A percentile compares a stretch with the other conserved stretches of the same genome.
phyloP scores from a whole-genome alignment of 306 rosid species.

The Lablab purpureus region DNA sequence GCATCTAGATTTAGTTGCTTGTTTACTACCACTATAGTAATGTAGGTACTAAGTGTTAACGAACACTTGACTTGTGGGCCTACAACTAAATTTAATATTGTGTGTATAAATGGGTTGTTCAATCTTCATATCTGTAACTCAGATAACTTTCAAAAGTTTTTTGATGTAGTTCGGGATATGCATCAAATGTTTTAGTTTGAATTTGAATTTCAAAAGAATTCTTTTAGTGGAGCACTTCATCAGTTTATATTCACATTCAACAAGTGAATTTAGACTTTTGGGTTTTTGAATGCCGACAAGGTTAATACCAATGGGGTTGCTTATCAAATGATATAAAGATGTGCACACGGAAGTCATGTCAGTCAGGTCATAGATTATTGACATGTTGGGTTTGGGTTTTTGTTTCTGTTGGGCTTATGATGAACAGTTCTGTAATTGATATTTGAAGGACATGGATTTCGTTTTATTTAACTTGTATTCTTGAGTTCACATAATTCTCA shows the following conservation, averaged over 20 bases:
- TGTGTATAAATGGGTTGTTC: too few relatives aligned
- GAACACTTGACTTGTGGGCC: too few relatives aligned
- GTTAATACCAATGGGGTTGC: neutral
- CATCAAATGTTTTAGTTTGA: slow-evolving; percentile 1
- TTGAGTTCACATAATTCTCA: neutral
- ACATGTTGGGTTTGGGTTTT: neutral
- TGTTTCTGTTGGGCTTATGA: neutral
- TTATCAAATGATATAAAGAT: slow-evolving; percentile 1
- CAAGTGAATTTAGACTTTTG: neutral
- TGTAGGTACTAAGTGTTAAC: too few relatives aligned
- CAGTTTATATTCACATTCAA: neutral
- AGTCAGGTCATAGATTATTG: neutral
- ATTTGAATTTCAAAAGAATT: neutral
- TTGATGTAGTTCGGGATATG: neutral
- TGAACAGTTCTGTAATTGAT: neutral
- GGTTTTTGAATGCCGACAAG: neutral
- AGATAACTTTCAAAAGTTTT: too few relatives aligned
- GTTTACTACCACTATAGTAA: too few relatives aligned
- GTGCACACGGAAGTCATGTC: neutral
- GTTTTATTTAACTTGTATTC: neutral
- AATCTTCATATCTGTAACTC: too few relatives aligned
- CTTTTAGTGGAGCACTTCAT: neutral
- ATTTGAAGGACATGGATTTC: neutral
- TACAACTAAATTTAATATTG: too few relatives aligned
- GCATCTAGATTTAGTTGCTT: too few relatives aligned